These are phyloP conservation scores for Epithemia pelagica DNA, from an alignment of 108 stramenopile genomes.

Conservation along the genomic window DNA sequence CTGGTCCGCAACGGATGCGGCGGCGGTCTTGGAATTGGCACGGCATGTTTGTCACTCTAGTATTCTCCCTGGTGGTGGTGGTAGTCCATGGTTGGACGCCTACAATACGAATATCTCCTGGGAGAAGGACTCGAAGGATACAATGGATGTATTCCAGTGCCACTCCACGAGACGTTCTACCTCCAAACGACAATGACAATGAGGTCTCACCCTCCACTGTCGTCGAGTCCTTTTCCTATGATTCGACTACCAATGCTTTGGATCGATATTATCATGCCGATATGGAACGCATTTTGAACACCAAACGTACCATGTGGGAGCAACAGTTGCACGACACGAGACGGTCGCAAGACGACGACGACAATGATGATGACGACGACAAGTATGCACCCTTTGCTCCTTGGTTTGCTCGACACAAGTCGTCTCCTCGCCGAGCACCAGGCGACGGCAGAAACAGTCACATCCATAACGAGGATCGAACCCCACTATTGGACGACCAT, in stretches of 20 bases:
- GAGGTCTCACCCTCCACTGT: too few relatives aligned
- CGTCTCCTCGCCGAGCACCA: not conserved
- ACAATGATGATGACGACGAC: not conserved
- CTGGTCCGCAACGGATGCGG: too few relatives aligned
- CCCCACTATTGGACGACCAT: not conserved
- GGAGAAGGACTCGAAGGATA: too few relatives aligned
- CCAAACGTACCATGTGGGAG: not conserved
- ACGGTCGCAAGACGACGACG: not conserved
- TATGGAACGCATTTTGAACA: not conserved
- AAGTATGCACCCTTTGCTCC: not conserved
- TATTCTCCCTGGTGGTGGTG: too few relatives aligned
- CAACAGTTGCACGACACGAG: not conserved
- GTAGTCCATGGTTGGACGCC: too few relatives aligned
- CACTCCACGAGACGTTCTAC: too few relatives aligned
- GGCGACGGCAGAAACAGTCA: not conserved
- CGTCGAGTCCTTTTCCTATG: too few relatives aligned
- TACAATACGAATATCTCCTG: too few relatives aligned
- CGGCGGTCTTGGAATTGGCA: too few relatives aligned
- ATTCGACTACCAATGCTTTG: not conserved
- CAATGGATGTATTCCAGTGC: too few relatives aligned
- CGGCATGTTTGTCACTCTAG: too few relatives aligned
- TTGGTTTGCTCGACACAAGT: not conserved
- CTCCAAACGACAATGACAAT: too few relatives aligned
- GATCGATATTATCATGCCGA: slow-evolving; percentile 1
- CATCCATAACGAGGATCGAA: not conserved